A percentile compares a stretch with the other conserved stretches of the same genome.
Evolutionary conservation across 345 rosid species (phyloP).

Genomic region (Nephelium lappaceum): DNA sequence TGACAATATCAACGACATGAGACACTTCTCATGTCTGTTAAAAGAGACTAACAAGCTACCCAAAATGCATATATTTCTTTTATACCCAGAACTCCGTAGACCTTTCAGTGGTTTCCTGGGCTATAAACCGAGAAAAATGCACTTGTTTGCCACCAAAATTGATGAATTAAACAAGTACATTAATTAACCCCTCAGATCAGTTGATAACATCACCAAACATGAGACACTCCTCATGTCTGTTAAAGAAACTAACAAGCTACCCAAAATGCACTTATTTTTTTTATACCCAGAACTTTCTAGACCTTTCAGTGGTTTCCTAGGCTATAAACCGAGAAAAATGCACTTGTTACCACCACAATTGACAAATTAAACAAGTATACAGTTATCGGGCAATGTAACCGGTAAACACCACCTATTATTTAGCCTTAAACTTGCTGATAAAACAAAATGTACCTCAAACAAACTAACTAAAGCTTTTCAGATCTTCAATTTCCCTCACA

Average conservation of each 20-base stretch:
- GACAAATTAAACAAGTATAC: background rate
- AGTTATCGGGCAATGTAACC: background rate
- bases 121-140: background rate
- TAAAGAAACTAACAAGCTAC: background rate
- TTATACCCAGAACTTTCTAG: too few species aligned
- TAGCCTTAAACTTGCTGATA: background rate
- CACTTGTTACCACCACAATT: background rate
- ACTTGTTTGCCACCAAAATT: background rate
- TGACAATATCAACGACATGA: background rate
- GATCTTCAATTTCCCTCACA: background rate
- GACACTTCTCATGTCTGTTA: background rate
- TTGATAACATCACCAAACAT: background rate
- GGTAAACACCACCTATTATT: background rate
- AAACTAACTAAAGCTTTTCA: background rate
- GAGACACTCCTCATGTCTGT: background rate
- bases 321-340: too few species aligned
- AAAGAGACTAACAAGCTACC: background rate
- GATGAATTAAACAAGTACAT: background rate
- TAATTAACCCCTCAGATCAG: background rate
- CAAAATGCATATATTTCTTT: background rate
- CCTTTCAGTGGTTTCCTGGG: background rate
- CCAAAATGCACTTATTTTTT: too few species aligned
- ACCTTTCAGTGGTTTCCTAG: background rate
- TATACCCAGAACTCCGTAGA: background rate
- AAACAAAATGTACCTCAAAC: background rate